Conservation (phyloP, 805 yeast species). For the Candida michaelii region DNA sequence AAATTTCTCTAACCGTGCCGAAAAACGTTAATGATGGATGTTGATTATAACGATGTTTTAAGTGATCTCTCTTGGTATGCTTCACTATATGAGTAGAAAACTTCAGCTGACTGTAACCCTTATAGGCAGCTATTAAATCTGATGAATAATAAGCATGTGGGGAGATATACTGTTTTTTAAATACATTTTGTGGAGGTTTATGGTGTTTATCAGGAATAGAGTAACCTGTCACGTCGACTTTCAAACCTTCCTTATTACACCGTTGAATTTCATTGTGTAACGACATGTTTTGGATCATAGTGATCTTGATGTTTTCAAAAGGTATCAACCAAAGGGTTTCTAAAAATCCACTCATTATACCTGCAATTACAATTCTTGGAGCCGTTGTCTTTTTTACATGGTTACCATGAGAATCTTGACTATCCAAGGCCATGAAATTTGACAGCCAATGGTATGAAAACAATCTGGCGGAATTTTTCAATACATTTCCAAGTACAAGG, state of each 20-base stretch:
- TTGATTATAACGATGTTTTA: constrained; percentile 41
- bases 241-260: constrained; percentile 17
- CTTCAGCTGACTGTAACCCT: constrained; percentile 23
- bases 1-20: constrained; percentile 63
- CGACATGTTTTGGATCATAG: constrained; percentile 70
- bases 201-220: constrained; percentile 24
- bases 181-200: constrained; percentile 23
- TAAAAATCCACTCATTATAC: constrained; percentile 74
- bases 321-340: constrained; percentile 88
- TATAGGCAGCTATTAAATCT: constrained; percentile 30
- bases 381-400: constrained; percentile 65
- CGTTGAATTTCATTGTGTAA: constrained; percentile 27
- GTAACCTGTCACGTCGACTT: constrained; percentile 29
- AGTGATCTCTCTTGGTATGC: constrained; percentile 20
- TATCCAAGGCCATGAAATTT: constrained; percentile 57
- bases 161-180: constrained; percentile 36
- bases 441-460: constrained; percentile 73
- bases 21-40: constrained; percentile 55
- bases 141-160: constrained; percentile 43
- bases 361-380: constrained; percentile 81
- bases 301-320: constrained; percentile 80
- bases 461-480: constrained; percentile 74
- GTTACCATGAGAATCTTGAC: constrained; percentile 26
- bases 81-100: constrained; percentile 18
- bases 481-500: constrained; percentile 67